Base-by-base conservation (phyloP, 768 basidiomycete genomes). In the Daedaleopsis sinensis region DNA sequence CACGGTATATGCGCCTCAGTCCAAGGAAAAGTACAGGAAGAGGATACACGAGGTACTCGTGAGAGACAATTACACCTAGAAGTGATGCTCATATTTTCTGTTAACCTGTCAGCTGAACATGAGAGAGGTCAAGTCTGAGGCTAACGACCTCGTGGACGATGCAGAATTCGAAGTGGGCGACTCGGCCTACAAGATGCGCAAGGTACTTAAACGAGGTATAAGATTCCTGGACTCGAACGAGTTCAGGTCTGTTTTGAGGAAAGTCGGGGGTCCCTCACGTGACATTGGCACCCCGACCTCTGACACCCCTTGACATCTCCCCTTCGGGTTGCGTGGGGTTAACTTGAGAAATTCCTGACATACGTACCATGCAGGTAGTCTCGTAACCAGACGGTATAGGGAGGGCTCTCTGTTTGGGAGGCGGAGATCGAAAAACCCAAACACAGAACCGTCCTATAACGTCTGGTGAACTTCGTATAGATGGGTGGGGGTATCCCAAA, bases 171-270 rank as follows among this genome's bases (percentile, higher is more conserved):
- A 70, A 19, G 65, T 70, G 10, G 74, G 68, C 1, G 80, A 81
- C 56, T 55, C 73, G 21, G 67, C 68, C 2, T 52, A 76, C 61
- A 63, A 70, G 16, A 79, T 82, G 79, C 73, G 77, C 60, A 82
- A 81, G 70, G 82, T 78, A 38, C 36, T 10, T 3, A n/a, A 47
- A 12, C 65, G 10, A 47, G 16, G 27, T 23, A 38, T 8, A 35
- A 1, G 10, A 3, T 2, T 57, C 42, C 18, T 16, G 21, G n/a
- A 19, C 27, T 15, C 7, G 12, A n/a, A 32, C 27, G 43, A 10
- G 27, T 32, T 21, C 27, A 52, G 12, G 0, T 53, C 24, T 35
- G 16, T 24, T 44, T 27, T n/a, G n/a, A n/a, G n/a, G n/a, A n/a
- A n/a, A n/a, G n/a, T n/a, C n/a, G n/a, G n/a, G n/a, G n/a, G n/a